These are phyloP conservation scores for Posidonia oceanica DNA, from an alignment of 116 monocot species.

Conservation along the genomic window DNA sequence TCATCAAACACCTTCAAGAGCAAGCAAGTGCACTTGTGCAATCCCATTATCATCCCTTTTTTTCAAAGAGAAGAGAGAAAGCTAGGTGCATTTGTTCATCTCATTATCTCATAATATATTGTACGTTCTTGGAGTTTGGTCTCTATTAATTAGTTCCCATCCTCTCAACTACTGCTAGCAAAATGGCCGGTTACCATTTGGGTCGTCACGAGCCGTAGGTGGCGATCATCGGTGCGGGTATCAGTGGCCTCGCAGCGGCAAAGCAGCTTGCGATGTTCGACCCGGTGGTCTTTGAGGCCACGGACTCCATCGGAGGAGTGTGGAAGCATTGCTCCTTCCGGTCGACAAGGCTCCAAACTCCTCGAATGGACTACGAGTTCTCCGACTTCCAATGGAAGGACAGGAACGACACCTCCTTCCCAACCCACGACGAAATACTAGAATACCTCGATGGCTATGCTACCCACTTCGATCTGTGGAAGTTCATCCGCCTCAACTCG, in stretches of 20 bases:
- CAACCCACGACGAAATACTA: constrained; percentile 59
- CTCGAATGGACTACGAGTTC: constrained; percentile 93
- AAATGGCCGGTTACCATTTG: no score
- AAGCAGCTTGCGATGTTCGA: constrained; percentile 45
- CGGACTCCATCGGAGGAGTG: constrained; percentile 69
- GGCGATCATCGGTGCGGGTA: constrained; percentile 73
- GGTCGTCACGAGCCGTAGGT: constrained; percentile 28
- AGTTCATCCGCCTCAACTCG: constrained; percentile 33
- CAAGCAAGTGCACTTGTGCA: no score
- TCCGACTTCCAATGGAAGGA: constrained; percentile 79
- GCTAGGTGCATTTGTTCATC: no score
- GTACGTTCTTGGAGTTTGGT: no score
- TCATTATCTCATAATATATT: no score
- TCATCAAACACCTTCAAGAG: no score
- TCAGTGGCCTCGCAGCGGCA: constrained; percentile 79
- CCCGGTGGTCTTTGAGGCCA: constrained; percentile 82
- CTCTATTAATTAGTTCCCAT: no score
- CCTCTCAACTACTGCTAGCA: no score
- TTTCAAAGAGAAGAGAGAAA: no score
- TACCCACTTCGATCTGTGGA: constrained; percentile 58
- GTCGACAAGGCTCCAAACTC: constrained; percentile 78
- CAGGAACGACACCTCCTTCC: constrained; percentile 50
- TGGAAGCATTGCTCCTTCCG: constrained; percentile 74
- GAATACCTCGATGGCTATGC: constrained; percentile 81
- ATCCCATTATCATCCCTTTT: no score